Evolutionary conservation across 2,329 filamentous ascomycete genomes (phyloP).

Genomic region (Aspergillus unguis): DNA sequence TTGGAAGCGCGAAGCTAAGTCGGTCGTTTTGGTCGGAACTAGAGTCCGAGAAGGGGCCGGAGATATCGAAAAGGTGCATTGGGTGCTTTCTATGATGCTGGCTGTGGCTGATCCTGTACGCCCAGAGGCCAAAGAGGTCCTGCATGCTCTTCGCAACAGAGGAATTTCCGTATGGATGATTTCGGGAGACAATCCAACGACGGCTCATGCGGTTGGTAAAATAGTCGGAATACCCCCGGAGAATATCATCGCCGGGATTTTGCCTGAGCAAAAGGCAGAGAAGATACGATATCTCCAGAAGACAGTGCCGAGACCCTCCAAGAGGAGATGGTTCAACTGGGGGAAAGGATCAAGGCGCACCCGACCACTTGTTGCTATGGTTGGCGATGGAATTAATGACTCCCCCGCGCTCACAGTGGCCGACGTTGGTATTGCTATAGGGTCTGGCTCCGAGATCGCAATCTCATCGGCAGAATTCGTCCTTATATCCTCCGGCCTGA

Average conservation of each 20-base stretch:
- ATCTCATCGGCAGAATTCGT: slow-evolving; percentile 63
- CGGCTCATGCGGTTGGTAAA: slow-evolving; percentile 72
- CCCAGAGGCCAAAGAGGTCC: slow-evolving; percentile 63
- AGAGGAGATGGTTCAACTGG: slow-evolving; percentile 64
- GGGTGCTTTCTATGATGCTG: slow-evolving; percentile 60
- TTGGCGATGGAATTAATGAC: slow-evolving; percentile 49
- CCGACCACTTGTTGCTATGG: slow-evolving; percentile 49
- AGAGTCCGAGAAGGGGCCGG: not conserved
- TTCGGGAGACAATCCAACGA: slow-evolving; percentile 82
- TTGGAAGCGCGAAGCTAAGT: slow-evolving; percentile 12
- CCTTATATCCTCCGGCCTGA: slow-evolving; percentile 63
- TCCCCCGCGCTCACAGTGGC: slow-evolving; percentile 56
- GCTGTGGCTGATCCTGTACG: slow-evolving; percentile 80
- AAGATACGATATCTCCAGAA: slow-evolving; percentile 16
- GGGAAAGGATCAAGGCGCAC: not conserved
- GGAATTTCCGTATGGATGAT: slow-evolving; percentile 84
- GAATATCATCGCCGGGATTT: slow-evolving; percentile 81
- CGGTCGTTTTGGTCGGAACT: slow-evolving; percentile 5
- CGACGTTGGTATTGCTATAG: slow-evolving; percentile 60
- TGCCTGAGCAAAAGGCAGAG: slow-evolving; percentile 71
- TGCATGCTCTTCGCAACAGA: slow-evolving; percentile 61
- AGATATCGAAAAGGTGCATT: not conserved
- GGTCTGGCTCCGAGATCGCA: slow-evolving; percentile 57
- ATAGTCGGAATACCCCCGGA: slow-evolving; percentile 68
- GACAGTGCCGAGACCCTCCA: slow-evolving; percentile 10